Percentiles rank a stretch among this genome's conserved stretches.
Evolutionary conservation across 202 grass and related monocot species (phyloP).

Genomic region (Zizania palustris): DNA sequence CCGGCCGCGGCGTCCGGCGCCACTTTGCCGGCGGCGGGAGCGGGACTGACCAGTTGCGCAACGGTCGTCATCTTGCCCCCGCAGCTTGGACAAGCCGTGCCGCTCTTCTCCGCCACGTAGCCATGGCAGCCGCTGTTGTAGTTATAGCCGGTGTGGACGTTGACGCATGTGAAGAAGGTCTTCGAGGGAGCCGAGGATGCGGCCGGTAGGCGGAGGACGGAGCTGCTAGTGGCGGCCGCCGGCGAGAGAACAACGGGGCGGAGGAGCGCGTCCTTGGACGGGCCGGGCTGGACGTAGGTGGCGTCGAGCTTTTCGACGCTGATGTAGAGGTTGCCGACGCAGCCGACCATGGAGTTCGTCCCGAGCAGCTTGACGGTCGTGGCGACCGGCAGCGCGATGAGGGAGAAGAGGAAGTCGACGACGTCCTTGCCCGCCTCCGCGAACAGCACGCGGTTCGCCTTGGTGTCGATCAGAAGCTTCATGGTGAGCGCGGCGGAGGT

Average conservation of each 20-base stretch:
- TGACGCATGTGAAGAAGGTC: background rate
- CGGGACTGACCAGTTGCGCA: too few species aligned
- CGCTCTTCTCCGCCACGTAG: background rate
- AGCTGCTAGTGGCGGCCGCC: background rate
- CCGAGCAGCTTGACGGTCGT: slow-evolving; percentile 30
- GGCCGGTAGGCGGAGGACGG: background rate
- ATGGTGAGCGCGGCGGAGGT: too few species aligned
- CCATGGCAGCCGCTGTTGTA: too few species aligned
- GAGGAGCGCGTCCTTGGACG: background rate
- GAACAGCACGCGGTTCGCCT: slow-evolving; percentile 39
- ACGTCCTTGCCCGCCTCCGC: slow-evolving; percentile 47
- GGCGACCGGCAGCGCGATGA: slow-evolving; percentile 35
- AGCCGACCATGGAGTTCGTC: slow-evolving; percentile 23
- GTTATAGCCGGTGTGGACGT: too few species aligned
- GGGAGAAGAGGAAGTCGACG: slow-evolving; percentile 52
- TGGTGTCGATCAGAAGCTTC: background rate
- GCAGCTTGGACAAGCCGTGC: background rate
- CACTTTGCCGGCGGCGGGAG: too few species aligned
- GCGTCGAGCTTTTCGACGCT: slow-evolving; percentile 29
- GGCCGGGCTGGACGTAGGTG: slow-evolving; percentile 16
- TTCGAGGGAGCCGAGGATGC: background rate
- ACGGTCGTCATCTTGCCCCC: background rate
- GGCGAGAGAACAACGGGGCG: background rate
- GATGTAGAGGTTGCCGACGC: slow-evolving; percentile 26
- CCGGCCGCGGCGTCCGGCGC: too few species aligned